Percentiles rank a stretch among this genome's conserved stretches.
phyloP scores from a whole-genome alignment of 2,329 filamentous ascomycete species.

The Metarhizium rileyi region DNA sequence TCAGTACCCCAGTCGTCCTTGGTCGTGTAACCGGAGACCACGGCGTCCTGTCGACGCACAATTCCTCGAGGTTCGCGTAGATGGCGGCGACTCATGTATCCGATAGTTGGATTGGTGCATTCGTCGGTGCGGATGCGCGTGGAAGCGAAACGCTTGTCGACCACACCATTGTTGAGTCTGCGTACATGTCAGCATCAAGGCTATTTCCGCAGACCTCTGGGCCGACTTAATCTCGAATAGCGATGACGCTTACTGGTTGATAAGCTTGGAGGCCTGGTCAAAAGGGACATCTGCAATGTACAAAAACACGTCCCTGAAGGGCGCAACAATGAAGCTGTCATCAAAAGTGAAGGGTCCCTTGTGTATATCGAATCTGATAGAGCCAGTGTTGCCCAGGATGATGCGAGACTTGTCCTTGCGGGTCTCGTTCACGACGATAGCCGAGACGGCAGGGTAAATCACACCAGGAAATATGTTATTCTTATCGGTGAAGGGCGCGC shows the following conservation, averaged over 20 bases:
- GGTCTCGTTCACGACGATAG: slow-evolving; percentile 40
- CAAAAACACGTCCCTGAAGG: slow-evolving; percentile 42
- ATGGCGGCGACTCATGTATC: slow-evolving; percentile 13
- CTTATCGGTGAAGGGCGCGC: slow-evolving; percentile 40
- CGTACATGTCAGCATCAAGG: neutral
- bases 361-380: slow-evolving; percentile 51
- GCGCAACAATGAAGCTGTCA: slow-evolving; percentile 43
- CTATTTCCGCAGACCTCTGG: neutral
- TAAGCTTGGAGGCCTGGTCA: slow-evolving; percentile 25
- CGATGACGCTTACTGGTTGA: slow-evolving; percentile 14
- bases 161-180: slow-evolving; percentile 32
- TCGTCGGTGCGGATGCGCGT: slow-evolving; percentile 30
- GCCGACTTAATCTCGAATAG: neutral
- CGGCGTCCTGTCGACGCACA: slow-evolving; percentile 37
- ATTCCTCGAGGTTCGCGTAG: slow-evolving; percentile 23
- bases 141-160: slow-evolving; percentile 25
- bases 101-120: slow-evolving; percentile 37
- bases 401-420: slow-evolving; percentile 41
- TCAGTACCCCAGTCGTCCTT: slow-evolving; percentile 46
- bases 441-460: slow-evolving; percentile 38
- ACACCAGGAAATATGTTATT: slow-evolving; percentile 45
- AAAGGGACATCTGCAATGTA: slow-evolving; percentile 45
- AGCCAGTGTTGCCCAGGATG: slow-evolving; percentile 51
- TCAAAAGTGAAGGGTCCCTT: slow-evolving; percentile 52
- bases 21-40: slow-evolving; percentile 43